Conservation (phyloP, 495 filamentous ascomycete species). For the Jackrogersella multiformis region DNA sequence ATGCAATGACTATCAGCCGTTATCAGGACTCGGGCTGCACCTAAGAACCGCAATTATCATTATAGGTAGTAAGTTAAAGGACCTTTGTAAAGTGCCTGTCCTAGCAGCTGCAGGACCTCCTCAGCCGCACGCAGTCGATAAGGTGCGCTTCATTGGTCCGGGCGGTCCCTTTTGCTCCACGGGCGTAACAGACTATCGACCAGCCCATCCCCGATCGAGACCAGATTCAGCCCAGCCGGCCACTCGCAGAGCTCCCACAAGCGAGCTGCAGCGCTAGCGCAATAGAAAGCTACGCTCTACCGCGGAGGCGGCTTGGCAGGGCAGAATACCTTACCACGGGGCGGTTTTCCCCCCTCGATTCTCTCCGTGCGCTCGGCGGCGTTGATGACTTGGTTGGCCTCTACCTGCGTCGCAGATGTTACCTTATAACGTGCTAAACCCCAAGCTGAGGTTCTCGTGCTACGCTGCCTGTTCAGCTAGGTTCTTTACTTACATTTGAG, state of each 20-base stretch:
- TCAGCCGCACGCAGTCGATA: conserved; percentile 33
- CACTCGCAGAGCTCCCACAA: conserved; percentile 22
- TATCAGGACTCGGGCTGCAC: background rate
- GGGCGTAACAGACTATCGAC: conserved; percentile 24
- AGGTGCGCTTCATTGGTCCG: conserved; percentile 16
- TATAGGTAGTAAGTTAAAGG: background rate
- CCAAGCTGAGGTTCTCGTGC: conserved; percentile 3
- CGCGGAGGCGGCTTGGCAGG: conserved; percentile 29
- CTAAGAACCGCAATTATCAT: conserved; percentile 3
- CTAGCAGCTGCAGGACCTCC: conserved; percentile 26
- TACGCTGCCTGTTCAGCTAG: conserved; percentile 3
- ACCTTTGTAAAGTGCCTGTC: conserved; percentile 4
- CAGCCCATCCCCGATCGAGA: conserved; percentile 27
- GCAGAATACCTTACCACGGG: conserved; percentile 17
- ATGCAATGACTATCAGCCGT: background rate
- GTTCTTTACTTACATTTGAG: background rate
- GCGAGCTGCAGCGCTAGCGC: conserved; percentile 26
- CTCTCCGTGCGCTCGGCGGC: background rate
- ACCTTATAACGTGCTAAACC: background rate
- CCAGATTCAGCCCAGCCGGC: conserved; percentile 10
- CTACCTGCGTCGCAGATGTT: background rate
- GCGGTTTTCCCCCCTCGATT: conserved; percentile 23
- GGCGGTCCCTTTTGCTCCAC: background rate
- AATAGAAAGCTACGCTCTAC: conserved; percentile 7
- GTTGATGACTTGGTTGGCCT: background rate